Conservation (phyloP, 1,284 basidiomycete genomes). For the Inonotus hispidus region DNA sequence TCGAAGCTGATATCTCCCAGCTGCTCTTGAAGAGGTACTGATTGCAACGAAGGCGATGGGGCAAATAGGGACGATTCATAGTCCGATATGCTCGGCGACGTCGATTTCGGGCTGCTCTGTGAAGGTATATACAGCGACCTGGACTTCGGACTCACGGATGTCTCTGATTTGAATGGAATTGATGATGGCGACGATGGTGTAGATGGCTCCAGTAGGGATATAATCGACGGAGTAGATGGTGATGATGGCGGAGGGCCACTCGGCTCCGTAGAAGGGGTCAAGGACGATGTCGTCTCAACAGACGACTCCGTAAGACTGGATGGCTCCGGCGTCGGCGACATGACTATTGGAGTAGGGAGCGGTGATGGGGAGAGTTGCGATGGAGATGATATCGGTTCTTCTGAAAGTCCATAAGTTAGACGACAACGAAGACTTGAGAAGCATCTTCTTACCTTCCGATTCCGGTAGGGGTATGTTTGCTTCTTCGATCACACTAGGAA, state of each 20-base stretch:
- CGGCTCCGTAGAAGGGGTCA: slow-evolving; percentile 12
- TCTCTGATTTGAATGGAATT: slow-evolving; percentile 5
- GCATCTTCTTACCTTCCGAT: slow-evolving; percentile 5
- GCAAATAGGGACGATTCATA: slow-evolving; percentile 65
- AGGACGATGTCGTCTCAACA: slow-evolving; percentile 1
- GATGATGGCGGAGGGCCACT: slow-evolving; percentile 14
- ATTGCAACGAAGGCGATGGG: slow-evolving; percentile 60
- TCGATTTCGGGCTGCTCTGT: slow-evolving; percentile 9
- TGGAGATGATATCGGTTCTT: slow-evolving; percentile 5
- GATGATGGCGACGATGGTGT: slow-evolving; percentile 19
- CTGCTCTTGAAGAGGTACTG: slow-evolving; percentile 48
- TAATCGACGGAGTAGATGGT: slow-evolving; percentile 17
- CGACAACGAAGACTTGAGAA: background rate
- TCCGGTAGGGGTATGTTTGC: slow-evolving; percentile 10
- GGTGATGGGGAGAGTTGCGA: background rate
- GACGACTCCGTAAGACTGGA: slow-evolving; percentile 10
- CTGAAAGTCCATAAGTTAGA: background rate
- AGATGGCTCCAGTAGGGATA: slow-evolving; percentile 11
- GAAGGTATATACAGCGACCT: slow-evolving; percentile 17
- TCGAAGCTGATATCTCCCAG: slow-evolving; percentile 59
- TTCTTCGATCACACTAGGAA: slow-evolving; percentile 14
- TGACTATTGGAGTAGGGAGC: background rate
- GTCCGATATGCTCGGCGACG: slow-evolving; percentile 46
- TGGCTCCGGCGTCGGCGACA: slow-evolving; percentile 3
- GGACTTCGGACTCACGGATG: slow-evolving; percentile 9